Percentiles rank a stretch among this genome's conserved stretches.
phyloP scores from a whole-genome alignment of 2,329 filamentous ascomycete genomes.

The Bipolaris sorokiniana region DNA sequence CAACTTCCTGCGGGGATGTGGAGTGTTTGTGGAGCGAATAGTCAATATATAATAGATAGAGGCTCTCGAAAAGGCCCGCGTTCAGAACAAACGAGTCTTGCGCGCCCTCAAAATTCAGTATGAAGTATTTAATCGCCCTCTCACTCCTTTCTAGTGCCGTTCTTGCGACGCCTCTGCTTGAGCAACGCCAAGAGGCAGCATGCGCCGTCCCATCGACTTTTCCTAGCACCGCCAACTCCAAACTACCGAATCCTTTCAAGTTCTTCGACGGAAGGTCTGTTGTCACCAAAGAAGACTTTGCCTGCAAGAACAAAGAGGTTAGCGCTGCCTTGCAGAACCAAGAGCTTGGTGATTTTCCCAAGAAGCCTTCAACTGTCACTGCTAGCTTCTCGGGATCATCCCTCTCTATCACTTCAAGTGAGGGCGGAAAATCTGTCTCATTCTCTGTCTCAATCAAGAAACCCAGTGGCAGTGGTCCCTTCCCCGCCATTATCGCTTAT shows the following conservation, averaged over 20 bases:
- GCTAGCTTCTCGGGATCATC: slow-evolving; percentile 40
- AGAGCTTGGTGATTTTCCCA: slow-evolving; percentile 49
- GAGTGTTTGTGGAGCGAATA: slow-evolving; percentile 12
- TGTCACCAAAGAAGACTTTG: slow-evolving; percentile 44
- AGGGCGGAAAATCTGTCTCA: slow-evolving; percentile 44
- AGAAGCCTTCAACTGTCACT: slow-evolving; percentile 43
- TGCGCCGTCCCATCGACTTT: slow-evolving; percentile 42
- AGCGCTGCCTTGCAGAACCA: slow-evolving; percentile 45
- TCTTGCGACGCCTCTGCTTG: slow-evolving; percentile 36
- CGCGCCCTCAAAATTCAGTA: slow-evolving; percentile 23
- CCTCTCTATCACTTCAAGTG: slow-evolving; percentile 45
- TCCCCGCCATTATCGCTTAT: slow-evolving; percentile 64
- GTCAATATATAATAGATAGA: slow-evolving; percentile 21
- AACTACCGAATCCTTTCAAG: slow-evolving; percentile 49
- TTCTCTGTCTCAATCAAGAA: slow-evolving; percentile 48
- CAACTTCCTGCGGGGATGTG: slow-evolving; percentile 33
- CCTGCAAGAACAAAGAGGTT: slow-evolving; percentile 48
- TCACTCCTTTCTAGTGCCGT: slow-evolving; percentile 40
- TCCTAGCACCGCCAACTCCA: slow-evolving; percentile 37
- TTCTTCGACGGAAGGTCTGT: slow-evolving; percentile 47
- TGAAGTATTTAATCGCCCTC: slow-evolving; percentile 43
- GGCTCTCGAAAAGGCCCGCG: slow-evolving; percentile 4
- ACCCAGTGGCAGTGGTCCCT: slow-evolving; percentile 55
- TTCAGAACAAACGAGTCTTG: slow-evolving; percentile 15
- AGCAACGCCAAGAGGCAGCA: slow-evolving; percentile 38